Evolutionary conservation across 176 grass and related monocot genomes (phyloP).

Genomic region (Lolium rigidum): DNA sequence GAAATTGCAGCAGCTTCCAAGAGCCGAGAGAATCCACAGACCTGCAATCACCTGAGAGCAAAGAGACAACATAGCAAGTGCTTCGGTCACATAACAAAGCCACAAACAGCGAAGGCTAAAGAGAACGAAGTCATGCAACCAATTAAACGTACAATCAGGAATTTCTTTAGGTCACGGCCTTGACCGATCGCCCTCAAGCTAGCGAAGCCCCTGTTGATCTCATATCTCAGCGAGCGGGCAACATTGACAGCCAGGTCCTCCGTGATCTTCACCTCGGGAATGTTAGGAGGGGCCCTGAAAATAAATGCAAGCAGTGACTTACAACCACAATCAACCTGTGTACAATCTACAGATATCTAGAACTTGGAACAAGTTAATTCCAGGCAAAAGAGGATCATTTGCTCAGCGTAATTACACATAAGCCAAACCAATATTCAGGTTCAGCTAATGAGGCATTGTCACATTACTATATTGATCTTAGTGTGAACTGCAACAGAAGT

Average conservation of each 20-base stretch:
- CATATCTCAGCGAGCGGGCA: slow-evolving; percentile 74
- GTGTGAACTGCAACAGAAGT: background rate
- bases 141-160: slow-evolving; percentile 67
- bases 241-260: slow-evolving; percentile 79
- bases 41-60: slow-evolving; percentile 74
- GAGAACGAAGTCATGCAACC: slow-evolving; percentile 5
- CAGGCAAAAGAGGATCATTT: background rate
- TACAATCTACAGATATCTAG: background rate
- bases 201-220: slow-evolving; percentile 80
- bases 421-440: background rate
- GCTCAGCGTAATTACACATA: background rate
- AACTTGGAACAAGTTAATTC: background rate
- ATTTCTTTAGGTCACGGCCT: slow-evolving; percentile 90
- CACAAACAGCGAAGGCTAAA: background rate
- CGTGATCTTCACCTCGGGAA: slow-evolving; percentile 83
- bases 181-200: slow-evolving; percentile 71
- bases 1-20: slow-evolving; percentile 88
- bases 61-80: background rate
- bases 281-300: slow-evolving; percentile 71
- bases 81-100: background rate
- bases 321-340: background rate
- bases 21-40: slow-evolving; percentile 73
- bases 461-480: background rate
- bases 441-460: background rate
- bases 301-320: slow-evolving; percentile 16